Evolutionary conservation across 257 asterid species (phyloP).

Genomic region (Scutellaria baicalensis): DNA sequence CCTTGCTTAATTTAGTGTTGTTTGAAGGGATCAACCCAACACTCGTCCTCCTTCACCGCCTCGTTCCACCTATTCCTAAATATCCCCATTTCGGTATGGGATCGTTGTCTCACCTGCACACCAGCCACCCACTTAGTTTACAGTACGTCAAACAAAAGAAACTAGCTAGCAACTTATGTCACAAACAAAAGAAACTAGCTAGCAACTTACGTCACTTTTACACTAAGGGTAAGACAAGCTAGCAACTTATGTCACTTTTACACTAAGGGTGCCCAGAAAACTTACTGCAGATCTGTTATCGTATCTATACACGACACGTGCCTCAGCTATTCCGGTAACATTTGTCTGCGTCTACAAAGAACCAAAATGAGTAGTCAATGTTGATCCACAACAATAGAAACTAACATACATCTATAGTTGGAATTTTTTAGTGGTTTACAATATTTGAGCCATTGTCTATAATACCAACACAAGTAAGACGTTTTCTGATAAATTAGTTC

Average conservation of each 20-base stretch:
- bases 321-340: no score
- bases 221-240: not conserved
- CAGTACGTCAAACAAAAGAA: not conserved
- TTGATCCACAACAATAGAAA: no score
- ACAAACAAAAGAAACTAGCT: no score
- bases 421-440: not conserved
- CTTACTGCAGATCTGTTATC: conserved; percentile 64
- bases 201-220: no score
- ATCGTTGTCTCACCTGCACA: conserved; percentile 61
- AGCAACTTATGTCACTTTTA: no score
- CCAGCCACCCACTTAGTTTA: not conserved
- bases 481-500: no score
- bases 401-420: no score
- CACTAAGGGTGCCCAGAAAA: not conserved
- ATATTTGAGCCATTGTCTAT: not conserved
- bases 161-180: not conserved
- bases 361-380: no score
- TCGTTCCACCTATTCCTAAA: conserved; percentile 60
- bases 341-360: no score
- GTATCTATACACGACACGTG: not conserved
- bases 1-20: not conserved
- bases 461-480: no score
- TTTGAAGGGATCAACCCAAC: conserved; percentile 70
- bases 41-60: conserved; percentile 59
- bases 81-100: conserved; percentile 56